phyloP scores from a whole-genome alignment of 2,329 filamentous ascomycete species.

The Apiospora hydei region DNA sequence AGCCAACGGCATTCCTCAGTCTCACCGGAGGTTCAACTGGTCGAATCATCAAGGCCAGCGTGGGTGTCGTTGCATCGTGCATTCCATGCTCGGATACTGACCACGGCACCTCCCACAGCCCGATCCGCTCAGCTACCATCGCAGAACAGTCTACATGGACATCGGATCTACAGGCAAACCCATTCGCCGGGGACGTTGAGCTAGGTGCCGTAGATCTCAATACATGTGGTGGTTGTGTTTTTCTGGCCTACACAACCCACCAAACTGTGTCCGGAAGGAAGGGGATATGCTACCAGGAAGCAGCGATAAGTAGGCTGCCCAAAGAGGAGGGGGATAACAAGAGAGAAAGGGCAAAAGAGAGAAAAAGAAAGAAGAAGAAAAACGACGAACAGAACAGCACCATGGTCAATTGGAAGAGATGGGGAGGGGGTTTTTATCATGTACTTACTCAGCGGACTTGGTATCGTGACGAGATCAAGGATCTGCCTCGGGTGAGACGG shows the following conservation, averaged over 20 bases:
- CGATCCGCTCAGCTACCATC: neutral
- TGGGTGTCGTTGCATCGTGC: neutral
- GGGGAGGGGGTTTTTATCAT: neutral
- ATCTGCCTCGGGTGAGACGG: too few relatives aligned
- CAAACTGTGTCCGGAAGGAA: too few relatives aligned
- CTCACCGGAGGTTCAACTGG: neutral
- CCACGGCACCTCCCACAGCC: neutral
- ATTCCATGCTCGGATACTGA: neutral
- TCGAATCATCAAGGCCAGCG: neutral
- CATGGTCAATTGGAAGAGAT: neutral
- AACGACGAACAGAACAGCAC: neutral
- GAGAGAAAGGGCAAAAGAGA: neutral
- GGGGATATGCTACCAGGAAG: too few relatives aligned
- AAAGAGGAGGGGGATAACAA: neutral
- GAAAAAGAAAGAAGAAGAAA: neutral
- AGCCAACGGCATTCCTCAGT: neutral
- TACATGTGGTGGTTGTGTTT: too few relatives aligned
- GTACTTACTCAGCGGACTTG: neutral
- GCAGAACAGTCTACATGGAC: neutral
- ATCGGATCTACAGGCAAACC: too few relatives aligned
- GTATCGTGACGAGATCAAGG: too few relatives aligned
- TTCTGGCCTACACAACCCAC: too few relatives aligned
- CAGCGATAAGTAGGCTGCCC: too few relatives aligned
- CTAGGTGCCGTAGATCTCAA: too few relatives aligned
- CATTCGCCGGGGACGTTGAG: too few relatives aligned